Evolutionary conservation across 352 stramenopile genomes (phyloP), one percentile per base, ranked within the genome.

Genomic region (Globisporangium viniferum): DNA sequence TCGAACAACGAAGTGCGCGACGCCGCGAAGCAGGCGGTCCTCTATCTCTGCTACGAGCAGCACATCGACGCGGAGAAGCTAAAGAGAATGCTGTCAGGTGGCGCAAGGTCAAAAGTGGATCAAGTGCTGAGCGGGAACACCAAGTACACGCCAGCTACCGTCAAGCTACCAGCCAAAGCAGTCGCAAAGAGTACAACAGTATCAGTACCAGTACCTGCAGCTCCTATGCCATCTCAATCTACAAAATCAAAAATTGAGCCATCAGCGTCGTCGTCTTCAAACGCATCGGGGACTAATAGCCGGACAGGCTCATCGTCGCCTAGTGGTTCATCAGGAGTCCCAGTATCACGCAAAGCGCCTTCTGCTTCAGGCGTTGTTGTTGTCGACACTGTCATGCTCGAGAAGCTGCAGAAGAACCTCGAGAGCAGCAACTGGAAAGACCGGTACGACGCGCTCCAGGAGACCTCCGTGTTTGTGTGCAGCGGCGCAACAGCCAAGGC

Each of bases 401-500:
- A 69, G 61, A 58, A 57, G n/a, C 60, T 94, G 12, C 66, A 80
- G 5, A 76, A 70, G 12, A 78, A 78, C 24, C 79, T 94, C 18
- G 76, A 89, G 5, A 92, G 82, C 58, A 84, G 68, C 68, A 92
- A 92, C 65, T 94, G 85, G 87, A 92, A 91, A 72, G 85, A 92
- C 54, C 84, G 87, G 0, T 87, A 86, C 27, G 81, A 93, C 6
- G 85, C 83, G 5, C 65, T 95, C 0, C 70, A 71, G 7, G 78
- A 86, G 14, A 62, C 70, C 0, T 80, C 69, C 0, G 59, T 77
- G 0, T 88, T 91, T 29, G 61, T 90, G 15, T 60, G 76, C 31
- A 61, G 39, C 2, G 22, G 61, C 0, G 68, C 69, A 9, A 15
- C 41, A 0, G 69, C 41, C 15, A 49, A 49, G 41, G 41, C 59